These are phyloP conservation scores for Stipa capillata DNA, from an alignment of 176 grass and related monocot genomes.

Conservation along the genomic window DNA sequence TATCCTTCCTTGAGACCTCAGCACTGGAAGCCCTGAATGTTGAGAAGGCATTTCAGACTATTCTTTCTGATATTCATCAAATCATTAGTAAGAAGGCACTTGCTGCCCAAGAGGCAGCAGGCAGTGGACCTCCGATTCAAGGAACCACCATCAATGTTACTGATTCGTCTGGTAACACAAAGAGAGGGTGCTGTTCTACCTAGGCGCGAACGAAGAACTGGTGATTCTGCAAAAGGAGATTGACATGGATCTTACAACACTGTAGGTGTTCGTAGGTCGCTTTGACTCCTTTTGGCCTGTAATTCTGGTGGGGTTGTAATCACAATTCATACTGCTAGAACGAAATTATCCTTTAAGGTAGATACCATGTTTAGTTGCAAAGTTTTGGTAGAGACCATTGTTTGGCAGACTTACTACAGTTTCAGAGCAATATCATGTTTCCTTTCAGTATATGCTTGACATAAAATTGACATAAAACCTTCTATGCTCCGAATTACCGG, in stretches of 20 bases:
- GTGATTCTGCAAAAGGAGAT: slow-evolving; percentile 7
- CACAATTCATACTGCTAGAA: slow-evolving; percentile 39
- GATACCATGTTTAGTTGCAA: slow-evolving; percentile 48
- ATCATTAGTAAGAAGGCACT: slow-evolving; percentile 76
- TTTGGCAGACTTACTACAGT: slow-evolving; percentile 32
- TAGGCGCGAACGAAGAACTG: slow-evolving; percentile 19
- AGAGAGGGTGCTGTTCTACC: slow-evolving; percentile 47
- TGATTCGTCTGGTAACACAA: slow-evolving; percentile 23
- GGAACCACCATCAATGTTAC: slow-evolving; percentile 55
- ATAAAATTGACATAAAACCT: too few relatives aligned
- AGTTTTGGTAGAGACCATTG: slow-evolving; percentile 47
- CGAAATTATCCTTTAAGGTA: slow-evolving; percentile 37
- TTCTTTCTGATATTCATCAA: slow-evolving; percentile 59
- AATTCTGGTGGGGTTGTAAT: slow-evolving; percentile 44
- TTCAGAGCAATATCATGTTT: slow-evolving; percentile 14
- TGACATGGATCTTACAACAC: slow-evolving; percentile 11
- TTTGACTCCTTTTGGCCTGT: slow-evolving; percentile 29
- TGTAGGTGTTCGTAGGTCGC: slow-evolving; percentile 24
- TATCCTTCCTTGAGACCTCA: slow-evolving; percentile 62
- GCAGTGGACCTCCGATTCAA: slow-evolving; percentile 44
- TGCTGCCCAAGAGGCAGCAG: slow-evolving; percentile 57
- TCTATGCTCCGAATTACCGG: neutral
- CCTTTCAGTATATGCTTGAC: neutral
- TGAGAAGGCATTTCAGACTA: slow-evolving; percentile 63
- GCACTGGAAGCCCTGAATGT: slow-evolving; percentile 62